A percentile compares a stretch with the other conserved stretches of the same genome.
Conservation (phyloP, 23 red algal genomes). For the Chondrus crispus region DNA sequence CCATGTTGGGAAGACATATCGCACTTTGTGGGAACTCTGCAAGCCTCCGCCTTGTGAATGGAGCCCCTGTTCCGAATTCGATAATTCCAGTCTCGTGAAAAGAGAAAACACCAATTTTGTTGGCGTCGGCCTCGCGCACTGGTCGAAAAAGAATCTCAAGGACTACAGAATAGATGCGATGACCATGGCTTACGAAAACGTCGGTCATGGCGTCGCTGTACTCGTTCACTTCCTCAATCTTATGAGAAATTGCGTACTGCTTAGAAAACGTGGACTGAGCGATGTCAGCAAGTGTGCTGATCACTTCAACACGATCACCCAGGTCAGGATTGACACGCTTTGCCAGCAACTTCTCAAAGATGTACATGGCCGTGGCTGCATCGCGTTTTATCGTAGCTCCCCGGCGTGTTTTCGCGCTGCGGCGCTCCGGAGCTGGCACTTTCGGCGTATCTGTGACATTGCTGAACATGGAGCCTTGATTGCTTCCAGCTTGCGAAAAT, state of each 20-base stretch:
- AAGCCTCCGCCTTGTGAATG: conserved; percentile 10
- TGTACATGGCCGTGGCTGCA: conserved; percentile 46
- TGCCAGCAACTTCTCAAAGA: conserved; percentile 41
- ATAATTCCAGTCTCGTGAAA: conserved; percentile 13
- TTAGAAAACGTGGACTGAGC: conserved; percentile 38
- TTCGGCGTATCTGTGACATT: conserved; percentile 21
- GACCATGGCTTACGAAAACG: conserved; percentile 34
- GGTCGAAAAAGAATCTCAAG: conserved; percentile 50
- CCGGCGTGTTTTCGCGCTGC: not conserved
- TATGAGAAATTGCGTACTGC: conserved; percentile 50
- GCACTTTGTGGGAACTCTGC: conserved; percentile 41
- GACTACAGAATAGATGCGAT: conserved; percentile 24
- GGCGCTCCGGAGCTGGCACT: too few relatives aligned
- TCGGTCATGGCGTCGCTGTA: conserved; percentile 33
- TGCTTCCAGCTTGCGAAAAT: not conserved
- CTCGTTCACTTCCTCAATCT: conserved; percentile 40
- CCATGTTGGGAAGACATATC: conserved; percentile 53
- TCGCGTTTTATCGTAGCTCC: conserved; percentile 20
- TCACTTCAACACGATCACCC: conserved; percentile 40
- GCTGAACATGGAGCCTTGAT: conserved; percentile 22
- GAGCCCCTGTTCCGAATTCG: not conserved
- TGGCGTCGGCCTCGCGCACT: conserved; percentile 37
- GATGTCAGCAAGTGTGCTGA: conserved; percentile 40
- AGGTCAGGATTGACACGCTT: conserved; percentile 42
- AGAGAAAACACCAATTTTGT: conserved; percentile 23